Evolutionary conservation across 2,329 filamentous ascomycete genomes (phyloP).

Genomic region (Chaetomium sp.): DNA sequence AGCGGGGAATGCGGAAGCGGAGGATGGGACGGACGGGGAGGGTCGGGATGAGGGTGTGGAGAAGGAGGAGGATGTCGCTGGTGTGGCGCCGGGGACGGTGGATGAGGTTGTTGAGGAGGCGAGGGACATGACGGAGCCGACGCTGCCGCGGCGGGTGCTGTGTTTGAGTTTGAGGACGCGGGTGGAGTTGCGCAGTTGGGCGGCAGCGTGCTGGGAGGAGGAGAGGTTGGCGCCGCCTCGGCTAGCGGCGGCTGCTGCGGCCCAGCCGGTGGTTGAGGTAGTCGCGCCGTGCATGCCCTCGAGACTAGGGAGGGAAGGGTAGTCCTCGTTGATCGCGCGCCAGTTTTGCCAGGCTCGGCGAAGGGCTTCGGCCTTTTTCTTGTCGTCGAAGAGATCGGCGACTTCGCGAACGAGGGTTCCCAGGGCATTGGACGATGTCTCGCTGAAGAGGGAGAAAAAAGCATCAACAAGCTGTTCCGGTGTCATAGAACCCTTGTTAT

Average conservation of each 20-base stretch:
- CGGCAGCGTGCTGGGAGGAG: conserved; percentile 29
- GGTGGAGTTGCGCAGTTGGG: conserved; percentile 43
- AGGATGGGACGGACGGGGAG: conserved; percentile 13
- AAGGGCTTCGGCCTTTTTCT: conserved; percentile 63
- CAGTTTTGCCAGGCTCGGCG: conserved; percentile 89
- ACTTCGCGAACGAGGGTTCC: conserved; percentile 88
- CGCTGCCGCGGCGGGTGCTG: conserved; percentile 42
- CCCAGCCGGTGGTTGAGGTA: conserved; percentile 53
- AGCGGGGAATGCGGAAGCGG: conserved; percentile 38
- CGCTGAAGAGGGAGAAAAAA: conserved; percentile 76
- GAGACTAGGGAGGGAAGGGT: conserved; percentile 76
- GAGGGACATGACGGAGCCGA: conserved; percentile 15
- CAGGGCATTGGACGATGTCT: conserved; percentile 71
- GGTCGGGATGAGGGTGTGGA: neutral
- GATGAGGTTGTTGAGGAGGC: conserved; percentile 2
- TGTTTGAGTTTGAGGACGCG: conserved; percentile 54
- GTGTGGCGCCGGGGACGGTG: conserved; percentile 15
- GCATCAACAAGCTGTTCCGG: conserved; percentile 75
- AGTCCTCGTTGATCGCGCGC: conserved; percentile 93
- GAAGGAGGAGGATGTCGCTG: neutral
- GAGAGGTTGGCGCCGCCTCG: conserved; percentile 51
- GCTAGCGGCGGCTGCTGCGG: conserved; percentile 45
- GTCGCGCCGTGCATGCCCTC: conserved; percentile 59
- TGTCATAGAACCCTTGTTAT: conserved; percentile 60
- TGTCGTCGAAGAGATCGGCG: conserved; percentile 85